These are phyloP conservation scores for Isatis tinctoria DNA, from an alignment of 345 rosid genomes.

Conservation along the genomic window DNA sequence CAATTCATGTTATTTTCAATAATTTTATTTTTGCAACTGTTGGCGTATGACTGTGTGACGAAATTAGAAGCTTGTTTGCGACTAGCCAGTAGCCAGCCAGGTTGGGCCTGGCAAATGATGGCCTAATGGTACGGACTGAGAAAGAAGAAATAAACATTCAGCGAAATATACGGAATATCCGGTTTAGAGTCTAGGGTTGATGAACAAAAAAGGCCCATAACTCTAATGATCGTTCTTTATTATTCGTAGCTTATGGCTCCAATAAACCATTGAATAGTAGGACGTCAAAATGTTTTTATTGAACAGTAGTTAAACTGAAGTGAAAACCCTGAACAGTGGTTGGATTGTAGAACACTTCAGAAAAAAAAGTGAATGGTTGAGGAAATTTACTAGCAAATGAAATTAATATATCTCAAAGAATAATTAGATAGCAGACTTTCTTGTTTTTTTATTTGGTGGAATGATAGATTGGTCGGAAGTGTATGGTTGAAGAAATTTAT, in stretches of 20 bases:
- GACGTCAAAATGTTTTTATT: not conserved
- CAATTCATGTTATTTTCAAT: too few species aligned
- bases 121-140: not conserved
- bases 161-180: not conserved
- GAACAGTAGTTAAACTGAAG: not conserved
- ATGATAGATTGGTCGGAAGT: not conserved
- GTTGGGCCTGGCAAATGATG: not conserved
- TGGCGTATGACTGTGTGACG: too few species aligned
- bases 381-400: not conserved
- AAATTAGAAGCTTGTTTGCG: not conserved
- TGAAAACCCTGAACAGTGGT: slow-evolving; percentile 3
- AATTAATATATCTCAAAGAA: not conserved
- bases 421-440: not conserved
- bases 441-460: not conserved
- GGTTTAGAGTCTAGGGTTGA: not conserved
- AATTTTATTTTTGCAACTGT: too few species aligned
- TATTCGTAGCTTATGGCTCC: not conserved
- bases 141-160: not conserved
- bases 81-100: too few species aligned
- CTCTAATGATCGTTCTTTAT: not conserved
- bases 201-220: not conserved
- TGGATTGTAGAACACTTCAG: not conserved
- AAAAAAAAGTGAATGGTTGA: not conserved
- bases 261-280: not conserved
- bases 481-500: not conserved